Percentiles rank a stretch among this genome's conserved stretches.
Evolutionary conservation across 2,329 filamentous ascomycete genomes (phyloP).

Genomic region (Epichloe elymi): DNA sequence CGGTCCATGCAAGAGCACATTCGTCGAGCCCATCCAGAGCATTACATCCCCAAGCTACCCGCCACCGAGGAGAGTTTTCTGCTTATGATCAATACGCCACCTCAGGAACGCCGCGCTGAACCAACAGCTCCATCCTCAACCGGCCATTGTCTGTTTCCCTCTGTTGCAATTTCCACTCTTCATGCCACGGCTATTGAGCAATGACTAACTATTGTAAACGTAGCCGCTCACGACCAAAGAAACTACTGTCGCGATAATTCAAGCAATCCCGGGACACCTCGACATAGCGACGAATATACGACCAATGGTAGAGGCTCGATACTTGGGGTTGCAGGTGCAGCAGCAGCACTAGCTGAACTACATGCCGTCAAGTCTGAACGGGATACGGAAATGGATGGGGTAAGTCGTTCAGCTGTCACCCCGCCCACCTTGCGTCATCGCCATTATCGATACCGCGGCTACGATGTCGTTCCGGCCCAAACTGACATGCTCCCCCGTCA

Average conservation of each 20-base stretch:
- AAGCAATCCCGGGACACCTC: slow-evolving; percentile 54
- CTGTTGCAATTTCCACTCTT: slow-evolving; percentile 2
- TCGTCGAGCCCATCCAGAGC: slow-evolving; percentile 86
- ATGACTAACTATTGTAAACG: background rate
- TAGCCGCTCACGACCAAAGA: slow-evolving; percentile 46
- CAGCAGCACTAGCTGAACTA: slow-evolving; percentile 76
- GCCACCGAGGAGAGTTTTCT: slow-evolving; percentile 96
- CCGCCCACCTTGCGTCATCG: slow-evolving; percentile 14
- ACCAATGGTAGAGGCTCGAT: slow-evolving; percentile 26
- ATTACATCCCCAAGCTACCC: slow-evolving; percentile 95
- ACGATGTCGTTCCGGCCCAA: background rate
- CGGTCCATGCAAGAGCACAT: slow-evolving; percentile 99
- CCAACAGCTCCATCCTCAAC: slow-evolving; percentile 18
- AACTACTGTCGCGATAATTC: slow-evolving; percentile 42
- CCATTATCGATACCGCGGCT: slow-evolving; percentile 9
- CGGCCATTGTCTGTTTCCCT: slow-evolving; percentile 19
- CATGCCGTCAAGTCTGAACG: slow-evolving; percentile 60
- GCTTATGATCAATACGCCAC: slow-evolving; percentile 88
- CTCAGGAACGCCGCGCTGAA: slow-evolving; percentile 48
- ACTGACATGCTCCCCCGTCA: slow-evolving; percentile 3
- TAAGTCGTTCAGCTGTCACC: slow-evolving; percentile 31
- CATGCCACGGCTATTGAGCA: background rate
- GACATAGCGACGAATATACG: slow-evolving; percentile 55
- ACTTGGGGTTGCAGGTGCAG: slow-evolving; percentile 55
- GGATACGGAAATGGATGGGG: slow-evolving; percentile 67